Base-by-base conservation (phyloP, 1,284 basidiomycete genomes). In the Tranzscheliella williamsii region DNA sequence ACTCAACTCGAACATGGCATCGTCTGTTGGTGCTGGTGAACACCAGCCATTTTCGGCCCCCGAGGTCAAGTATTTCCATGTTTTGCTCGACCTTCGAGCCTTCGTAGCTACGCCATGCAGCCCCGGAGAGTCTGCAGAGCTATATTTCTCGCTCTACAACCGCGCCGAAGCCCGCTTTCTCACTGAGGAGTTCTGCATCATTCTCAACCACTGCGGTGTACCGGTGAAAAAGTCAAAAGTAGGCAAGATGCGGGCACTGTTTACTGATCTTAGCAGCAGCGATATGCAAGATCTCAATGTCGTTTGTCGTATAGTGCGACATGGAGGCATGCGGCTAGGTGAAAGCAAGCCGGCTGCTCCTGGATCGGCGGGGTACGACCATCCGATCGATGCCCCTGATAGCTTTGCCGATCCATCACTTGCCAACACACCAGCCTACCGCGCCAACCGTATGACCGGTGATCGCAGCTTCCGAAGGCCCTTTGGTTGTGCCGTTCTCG, bases 61-160 rank as follows among this genome's bases (percentile, higher is more conserved):
- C 5, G 38, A 20, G 6, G 58, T 61, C 50, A 62, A 71, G 48
- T 74, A 74, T 46, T 74, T 66, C 75, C 91, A 97, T 73, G 83
- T 93, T 51, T 88, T 87, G 68, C 83, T 97, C 52, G 91, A 97
- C 67, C 79, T 96, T 12, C 87, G 89, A 27, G 91, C 91, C 0
- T 93, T 97, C 70, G 87, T 93, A 21, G 93, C 91, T 5, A 88
- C 87, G 6, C 87, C 87, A 1, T 96, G 92, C 78, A 83, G 85
- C 0, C 87, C 91, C 0, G 92, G 91, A 13, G 93, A 97, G 78
- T 88, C 88, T 0, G 88, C 86, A 4, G 93, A 98, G 76, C 85
- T 98, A 4, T 92, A 88, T 78, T 95, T 97, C 79, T 91, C 91
- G 3, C 83, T 98, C 5, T 97, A 90, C 83, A 89, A 88, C 79